A percentile compares a stretch with the other conserved stretches of the same genome.
phyloP scores from a whole-genome alignment of 352 stramenopile species.

The Thraustotheca clavata region DNA sequence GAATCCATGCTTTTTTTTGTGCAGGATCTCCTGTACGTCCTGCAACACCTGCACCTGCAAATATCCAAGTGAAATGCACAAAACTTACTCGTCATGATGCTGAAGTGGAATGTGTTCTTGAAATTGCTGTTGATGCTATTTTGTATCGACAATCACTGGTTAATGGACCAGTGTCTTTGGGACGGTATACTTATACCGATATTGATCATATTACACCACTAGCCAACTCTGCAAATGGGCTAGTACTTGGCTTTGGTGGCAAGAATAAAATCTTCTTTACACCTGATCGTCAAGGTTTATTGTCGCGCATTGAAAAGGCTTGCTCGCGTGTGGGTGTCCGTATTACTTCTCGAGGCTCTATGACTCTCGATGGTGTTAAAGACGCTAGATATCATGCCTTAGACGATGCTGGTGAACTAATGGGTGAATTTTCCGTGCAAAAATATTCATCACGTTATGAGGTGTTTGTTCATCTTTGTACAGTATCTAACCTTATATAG shows the following conservation, averaged over 20 bases:
- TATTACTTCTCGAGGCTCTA: constrained; percentile 30
- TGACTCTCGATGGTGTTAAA: constrained; percentile 37
- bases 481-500: constrained; percentile 38
- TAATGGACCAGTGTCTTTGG: constrained; percentile 26
- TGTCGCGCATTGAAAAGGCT: constrained; percentile 44
- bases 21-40: constrained; percentile 23
- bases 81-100: constrained; percentile 53
- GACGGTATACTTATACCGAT: constrained; percentile 73
- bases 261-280: constrained; percentile 66
- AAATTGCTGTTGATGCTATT: constrained; percentile 53
- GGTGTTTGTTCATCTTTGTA: neutral
- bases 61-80: constrained; percentile 37
- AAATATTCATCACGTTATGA: constrained; percentile 30
- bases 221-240: constrained; percentile 44
- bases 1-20: constrained; percentile 49
- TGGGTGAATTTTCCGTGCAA: constrained; percentile 58
- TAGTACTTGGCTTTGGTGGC: constrained; percentile 57
- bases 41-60: constrained; percentile 8
- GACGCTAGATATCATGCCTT: constrained; percentile 39
- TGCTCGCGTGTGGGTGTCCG: constrained; percentile 40
- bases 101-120: constrained; percentile 32
- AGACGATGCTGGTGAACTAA: constrained; percentile 38
- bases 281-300: constrained; percentile 41
- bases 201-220: constrained; percentile 64
- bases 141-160: constrained; percentile 24